Conservation (phyloP, 2,329 filamentous ascomycete genomes). For the Knufia fluminis region DNA sequence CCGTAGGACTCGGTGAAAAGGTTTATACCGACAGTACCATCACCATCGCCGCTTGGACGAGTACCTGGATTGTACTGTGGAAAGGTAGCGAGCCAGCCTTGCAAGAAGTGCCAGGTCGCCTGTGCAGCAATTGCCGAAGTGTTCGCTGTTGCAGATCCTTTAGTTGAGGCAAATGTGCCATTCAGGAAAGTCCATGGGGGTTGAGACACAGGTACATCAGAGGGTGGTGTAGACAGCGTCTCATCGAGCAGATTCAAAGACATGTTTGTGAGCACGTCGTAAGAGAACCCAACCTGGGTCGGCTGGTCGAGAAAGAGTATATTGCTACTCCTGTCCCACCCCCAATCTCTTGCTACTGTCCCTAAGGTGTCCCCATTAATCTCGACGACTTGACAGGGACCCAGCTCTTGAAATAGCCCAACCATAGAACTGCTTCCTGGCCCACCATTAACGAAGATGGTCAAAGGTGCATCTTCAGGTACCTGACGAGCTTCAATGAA, state of each 20-base stretch:
- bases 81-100: conserved; percentile 49
- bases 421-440: conserved; percentile 45
- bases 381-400: conserved; percentile 34
- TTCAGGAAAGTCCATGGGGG: conserved; percentile 40
- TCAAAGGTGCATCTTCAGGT: conserved; percentile 39
- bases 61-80: conserved; percentile 48
- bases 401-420: conserved; percentile 43
- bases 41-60: conserved; percentile 29
- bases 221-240: conserved; percentile 26
- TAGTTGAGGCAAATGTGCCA: conserved; percentile 55
- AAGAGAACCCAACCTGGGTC: conserved; percentile 43
- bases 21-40: conserved; percentile 44
- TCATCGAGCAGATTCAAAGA: conserved; percentile 32
- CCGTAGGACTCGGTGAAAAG: conserved; percentile 63
- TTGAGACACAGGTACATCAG: conserved; percentile 21
- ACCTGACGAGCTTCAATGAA: conserved; percentile 35
- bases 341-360: conserved; percentile 39
- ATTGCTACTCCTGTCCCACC: conserved; percentile 39
- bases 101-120: conserved; percentile 53
- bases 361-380: conserved; percentile 33
- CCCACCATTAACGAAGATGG: conserved; percentile 45
- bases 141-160: conserved; percentile 43
- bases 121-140: conserved; percentile 49
- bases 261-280: conserved; percentile 36
- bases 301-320: conserved; percentile 39